Evolutionary conservation across 2,329 filamentous ascomycete genomes (phyloP).

Genomic region (Aspergillus persii): DNA sequence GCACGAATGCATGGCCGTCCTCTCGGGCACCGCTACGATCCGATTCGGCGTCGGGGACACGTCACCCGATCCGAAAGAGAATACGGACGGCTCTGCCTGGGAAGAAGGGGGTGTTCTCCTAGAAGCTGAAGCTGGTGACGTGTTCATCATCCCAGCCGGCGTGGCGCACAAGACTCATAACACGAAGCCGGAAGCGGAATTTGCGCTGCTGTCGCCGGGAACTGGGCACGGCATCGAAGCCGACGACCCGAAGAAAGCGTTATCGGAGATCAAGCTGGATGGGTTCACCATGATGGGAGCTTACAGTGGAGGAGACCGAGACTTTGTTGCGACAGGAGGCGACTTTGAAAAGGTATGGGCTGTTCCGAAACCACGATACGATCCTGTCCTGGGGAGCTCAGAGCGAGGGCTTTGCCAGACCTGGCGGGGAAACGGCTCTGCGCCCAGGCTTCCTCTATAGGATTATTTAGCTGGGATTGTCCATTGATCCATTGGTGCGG

Average conservation of each 20-base stretch:
- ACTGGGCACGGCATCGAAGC: neutral
- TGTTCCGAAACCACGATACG: neutral
- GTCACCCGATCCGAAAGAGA: neutral
- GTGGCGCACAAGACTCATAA: neutral
- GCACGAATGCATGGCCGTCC: conserved; percentile 2
- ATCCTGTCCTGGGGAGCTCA: neutral
- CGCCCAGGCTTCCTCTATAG: neutral
- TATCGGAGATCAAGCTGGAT: neutral
- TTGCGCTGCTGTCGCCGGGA: neutral
- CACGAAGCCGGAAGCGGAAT: neutral
- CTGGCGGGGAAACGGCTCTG: neutral
- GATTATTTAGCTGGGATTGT: too few relatives aligned
- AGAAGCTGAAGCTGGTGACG: neutral
- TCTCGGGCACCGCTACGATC: neutral
- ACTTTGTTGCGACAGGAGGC: neutral
- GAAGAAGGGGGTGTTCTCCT: neutral
- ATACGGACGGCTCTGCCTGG: neutral
- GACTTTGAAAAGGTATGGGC: neutral
- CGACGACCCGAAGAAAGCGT: neutral
- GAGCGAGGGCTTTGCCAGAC: neutral
- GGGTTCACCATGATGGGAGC: neutral
- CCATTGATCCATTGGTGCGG: too few relatives aligned
- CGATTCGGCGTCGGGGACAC: neutral
- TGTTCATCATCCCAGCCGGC: neutral
- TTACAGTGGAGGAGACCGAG: neutral